Evolutionary conservation across 306 rosid species (phyloP).

Genomic region (Dalbergia oliveri): DNA sequence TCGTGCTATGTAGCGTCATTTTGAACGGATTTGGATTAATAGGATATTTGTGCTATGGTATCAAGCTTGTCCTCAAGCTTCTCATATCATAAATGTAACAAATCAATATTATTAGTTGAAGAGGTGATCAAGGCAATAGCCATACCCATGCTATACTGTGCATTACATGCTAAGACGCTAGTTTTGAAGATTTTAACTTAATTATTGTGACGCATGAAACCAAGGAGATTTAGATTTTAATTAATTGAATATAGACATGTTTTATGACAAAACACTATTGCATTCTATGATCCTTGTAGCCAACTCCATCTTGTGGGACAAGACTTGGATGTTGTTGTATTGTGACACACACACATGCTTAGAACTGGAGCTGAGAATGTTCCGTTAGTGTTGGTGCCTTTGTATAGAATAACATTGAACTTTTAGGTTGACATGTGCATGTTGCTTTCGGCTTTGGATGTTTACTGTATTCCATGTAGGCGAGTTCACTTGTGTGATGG

Average conservation of each 20-base stretch:
- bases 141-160: neutral
- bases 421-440: constrained; percentile 3
- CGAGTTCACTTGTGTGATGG: constrained; percentile 33
- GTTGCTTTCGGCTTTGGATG: constrained; percentile 22
- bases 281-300: no score
- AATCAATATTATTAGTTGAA: neutral
- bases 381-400: neutral
- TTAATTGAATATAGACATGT: no score
- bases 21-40: neutral
- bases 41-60: no score
- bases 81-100: neutral
- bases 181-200: neutral
- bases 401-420: constrained; percentile 22
- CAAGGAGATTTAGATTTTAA: no score
- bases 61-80: neutral
- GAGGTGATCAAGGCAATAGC: neutral
- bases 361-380: constrained; percentile 8
- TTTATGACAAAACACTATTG: no score
- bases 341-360: neutral
- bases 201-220: neutral
- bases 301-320: no score
- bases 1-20: constrained; percentile 6
- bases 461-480: constrained; percentile 33
- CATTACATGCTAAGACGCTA: neutral
- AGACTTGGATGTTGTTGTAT: no score